Percentiles rank a stretch among this genome's conserved stretches.
These are phyloP conservation scores for Mycena crocata DNA, from an alignment of 768 basidiomycete genomes.

Conservation along the genomic window DNA sequence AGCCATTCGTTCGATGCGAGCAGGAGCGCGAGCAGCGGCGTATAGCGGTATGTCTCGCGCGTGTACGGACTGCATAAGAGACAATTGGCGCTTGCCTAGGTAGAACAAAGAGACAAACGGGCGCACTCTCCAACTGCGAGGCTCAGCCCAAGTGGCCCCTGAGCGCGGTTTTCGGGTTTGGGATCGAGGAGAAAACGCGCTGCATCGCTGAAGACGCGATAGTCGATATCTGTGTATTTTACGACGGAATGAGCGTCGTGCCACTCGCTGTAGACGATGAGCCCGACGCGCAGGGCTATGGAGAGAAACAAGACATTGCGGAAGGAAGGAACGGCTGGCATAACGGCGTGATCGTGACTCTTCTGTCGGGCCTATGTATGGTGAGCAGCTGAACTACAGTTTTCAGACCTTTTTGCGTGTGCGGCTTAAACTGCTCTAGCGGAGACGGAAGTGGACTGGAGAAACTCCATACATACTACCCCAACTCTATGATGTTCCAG, in stretches of 20 bases:
- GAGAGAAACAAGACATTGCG: slow-evolving; percentile 65
- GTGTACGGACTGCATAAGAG: slow-evolving; percentile 82
- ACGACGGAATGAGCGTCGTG: slow-evolving; percentile 85
- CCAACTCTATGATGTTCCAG: too few species aligned
- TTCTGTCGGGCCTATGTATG: too few species aligned
- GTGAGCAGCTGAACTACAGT: too few species aligned
- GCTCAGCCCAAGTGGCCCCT: slow-evolving; percentile 62
- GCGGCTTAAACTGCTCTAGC: too few species aligned
- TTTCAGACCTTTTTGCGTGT: too few species aligned
- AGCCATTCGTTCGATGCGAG: slow-evolving; percentile 84
- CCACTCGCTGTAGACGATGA: slow-evolving; percentile 91
- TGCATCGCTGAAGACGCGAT: slow-evolving; percentile 95
- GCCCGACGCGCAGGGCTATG: slow-evolving; percentile 67
- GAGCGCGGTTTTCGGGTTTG: slow-evolving; percentile 58
- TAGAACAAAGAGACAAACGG: slow-evolving; percentile 23
- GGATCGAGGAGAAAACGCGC: slow-evolving; percentile 72
- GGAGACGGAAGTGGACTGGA: too few species aligned
- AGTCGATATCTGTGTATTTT: slow-evolving; percentile 99
- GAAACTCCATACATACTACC: too few species aligned
- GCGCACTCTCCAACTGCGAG: slow-evolving; percentile 82
- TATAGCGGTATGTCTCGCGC: slow-evolving; percentile 95
- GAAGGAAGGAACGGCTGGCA: slow-evolving; percentile 54
- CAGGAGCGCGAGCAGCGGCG: slow-evolving; percentile 88
- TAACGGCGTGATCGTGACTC: too few species aligned
- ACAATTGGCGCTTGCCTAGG: slow-evolving; percentile 14